Conservation (phyloP, 2,329 filamentous ascomycete genomes). For the Dactylellina leptospora region DNA sequence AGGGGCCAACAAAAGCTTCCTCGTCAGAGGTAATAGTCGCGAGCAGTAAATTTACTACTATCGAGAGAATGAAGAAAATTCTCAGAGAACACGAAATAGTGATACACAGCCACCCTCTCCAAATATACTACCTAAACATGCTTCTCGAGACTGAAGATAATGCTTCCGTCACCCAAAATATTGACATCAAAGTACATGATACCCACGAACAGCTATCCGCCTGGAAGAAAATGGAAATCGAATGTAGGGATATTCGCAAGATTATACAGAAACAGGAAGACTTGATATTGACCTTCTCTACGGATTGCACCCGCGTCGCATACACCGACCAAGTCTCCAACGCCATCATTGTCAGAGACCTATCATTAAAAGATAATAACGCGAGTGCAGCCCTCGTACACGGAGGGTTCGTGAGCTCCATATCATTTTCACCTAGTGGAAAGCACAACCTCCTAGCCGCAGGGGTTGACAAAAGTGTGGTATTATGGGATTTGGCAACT, state of each 20-base stretch:
- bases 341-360: too few relatives aligned
- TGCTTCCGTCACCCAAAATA: background rate
- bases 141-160: constrained; percentile 9
- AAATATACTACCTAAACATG: constrained; percentile 17
- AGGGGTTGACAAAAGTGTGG: too few relatives aligned
- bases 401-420: too few relatives aligned
- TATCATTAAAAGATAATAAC: too few relatives aligned
- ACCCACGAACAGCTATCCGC: background rate
- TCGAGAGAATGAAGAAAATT: background rate
- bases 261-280: too few relatives aligned
- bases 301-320: background rate
- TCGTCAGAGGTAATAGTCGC: background rate
- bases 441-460: too few relatives aligned
- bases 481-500: too few relatives aligned
- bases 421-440: too few relatives aligned
- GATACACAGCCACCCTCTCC: background rate
- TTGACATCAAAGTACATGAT: background rate
- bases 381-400: too few relatives aligned
- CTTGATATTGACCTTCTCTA: background rate
- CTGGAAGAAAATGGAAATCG: background rate
- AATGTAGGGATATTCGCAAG: too few relatives aligned
- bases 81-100: background rate
- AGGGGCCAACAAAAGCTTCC: background rate
- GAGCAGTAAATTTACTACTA: background rate
- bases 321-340: background rate